Conservation (phyloP, 306 rosid species). For the Cicer chorassanicum region DNA sequence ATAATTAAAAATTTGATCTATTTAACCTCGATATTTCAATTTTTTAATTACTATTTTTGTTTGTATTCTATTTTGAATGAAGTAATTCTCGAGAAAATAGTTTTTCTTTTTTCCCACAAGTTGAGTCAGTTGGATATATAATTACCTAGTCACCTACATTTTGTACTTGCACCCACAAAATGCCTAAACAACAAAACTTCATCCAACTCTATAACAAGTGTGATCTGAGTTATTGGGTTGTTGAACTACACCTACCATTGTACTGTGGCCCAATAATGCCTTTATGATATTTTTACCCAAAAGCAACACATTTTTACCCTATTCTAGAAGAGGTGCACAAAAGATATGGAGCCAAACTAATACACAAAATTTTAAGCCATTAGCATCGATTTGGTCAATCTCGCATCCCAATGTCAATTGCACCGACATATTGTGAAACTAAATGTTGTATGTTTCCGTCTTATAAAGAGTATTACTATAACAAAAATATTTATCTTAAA, state of each 20-base stretch:
- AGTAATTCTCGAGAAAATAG: neutral
- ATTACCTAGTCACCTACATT: conserved; percentile 5
- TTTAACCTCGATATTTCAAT: no score
- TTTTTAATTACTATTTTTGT: no score
- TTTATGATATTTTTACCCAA: conserved; percentile 19
- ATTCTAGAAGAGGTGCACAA: neutral
- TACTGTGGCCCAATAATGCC: conserved; percentile 5
- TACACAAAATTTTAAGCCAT: neutral
- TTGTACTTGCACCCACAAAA: conserved; percentile 18
- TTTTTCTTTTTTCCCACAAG: neutral
- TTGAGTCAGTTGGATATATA: conserved; percentile 14
- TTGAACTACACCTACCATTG: conserved; percentile 13
- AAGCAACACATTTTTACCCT: neutral
- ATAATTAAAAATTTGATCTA: no score
- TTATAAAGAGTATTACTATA: no score
- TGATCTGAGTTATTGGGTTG: conserved; percentile 6
- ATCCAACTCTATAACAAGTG: neutral
- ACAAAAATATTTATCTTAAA: no score
- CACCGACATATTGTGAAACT: no score
- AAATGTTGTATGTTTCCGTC: no score
- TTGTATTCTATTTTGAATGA: no score
- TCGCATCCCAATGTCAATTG: no score
- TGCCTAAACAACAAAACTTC: neutral
- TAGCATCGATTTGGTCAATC: no score
- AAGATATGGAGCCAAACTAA: conserved; percentile 22